phyloP scores from a whole-genome alignment of 148 eudicot genomes.

The Persicaria tinctoria region DNA sequence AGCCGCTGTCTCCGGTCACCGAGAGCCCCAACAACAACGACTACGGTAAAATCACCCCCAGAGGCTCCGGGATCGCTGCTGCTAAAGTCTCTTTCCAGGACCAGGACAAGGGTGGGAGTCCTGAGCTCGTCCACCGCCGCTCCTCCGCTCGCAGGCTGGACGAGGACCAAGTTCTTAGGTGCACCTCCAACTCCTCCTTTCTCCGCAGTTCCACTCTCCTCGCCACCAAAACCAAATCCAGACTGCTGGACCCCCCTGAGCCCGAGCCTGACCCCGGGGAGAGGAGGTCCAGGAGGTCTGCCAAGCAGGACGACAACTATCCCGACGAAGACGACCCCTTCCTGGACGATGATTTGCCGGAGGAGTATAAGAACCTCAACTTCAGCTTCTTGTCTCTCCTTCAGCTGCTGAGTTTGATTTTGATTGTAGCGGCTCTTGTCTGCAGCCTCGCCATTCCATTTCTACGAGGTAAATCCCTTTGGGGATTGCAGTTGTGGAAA shows the following conservation, averaged over 20 bases:
- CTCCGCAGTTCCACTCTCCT: slow-evolving; percentile 31
- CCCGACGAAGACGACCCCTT: slow-evolving; percentile 84
- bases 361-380: slow-evolving; percentile 40
- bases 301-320: slow-evolving; percentile 35
- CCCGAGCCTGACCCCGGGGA: slow-evolving; percentile 27
- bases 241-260: slow-evolving; percentile 63
- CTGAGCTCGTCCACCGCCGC: slow-evolving; percentile 15
- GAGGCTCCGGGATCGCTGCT: slow-evolving; percentile 1
- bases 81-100: slow-evolving; percentile 45
- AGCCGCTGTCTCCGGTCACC: slow-evolving; percentile 21
- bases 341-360: slow-evolving; percentile 15
- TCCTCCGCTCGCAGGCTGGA: slow-evolving; percentile 3
- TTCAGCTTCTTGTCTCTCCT: slow-evolving; percentile 33
- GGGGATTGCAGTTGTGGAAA: slow-evolving; percentile 60
- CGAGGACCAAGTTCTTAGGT: slow-evolving; percentile 43
- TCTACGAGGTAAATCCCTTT: slow-evolving; percentile 22
- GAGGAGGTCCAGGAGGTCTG: slow-evolving; percentile 24
- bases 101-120: neutral
- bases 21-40: slow-evolving; percentile 19
- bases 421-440: slow-evolving; percentile 43
- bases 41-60: slow-evolving; percentile 29
- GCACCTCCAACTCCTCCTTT: slow-evolving; percentile 49
- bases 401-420: slow-evolving; percentile 49
- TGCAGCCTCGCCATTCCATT: slow-evolving; percentile 44
- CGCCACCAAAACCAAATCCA: slow-evolving; percentile 52